Evolutionary conservation across 805 yeast genomes (phyloP), one percentile per base, ranked within the genome.

Genomic region (Wickerhamiella sorbophila): DNA sequence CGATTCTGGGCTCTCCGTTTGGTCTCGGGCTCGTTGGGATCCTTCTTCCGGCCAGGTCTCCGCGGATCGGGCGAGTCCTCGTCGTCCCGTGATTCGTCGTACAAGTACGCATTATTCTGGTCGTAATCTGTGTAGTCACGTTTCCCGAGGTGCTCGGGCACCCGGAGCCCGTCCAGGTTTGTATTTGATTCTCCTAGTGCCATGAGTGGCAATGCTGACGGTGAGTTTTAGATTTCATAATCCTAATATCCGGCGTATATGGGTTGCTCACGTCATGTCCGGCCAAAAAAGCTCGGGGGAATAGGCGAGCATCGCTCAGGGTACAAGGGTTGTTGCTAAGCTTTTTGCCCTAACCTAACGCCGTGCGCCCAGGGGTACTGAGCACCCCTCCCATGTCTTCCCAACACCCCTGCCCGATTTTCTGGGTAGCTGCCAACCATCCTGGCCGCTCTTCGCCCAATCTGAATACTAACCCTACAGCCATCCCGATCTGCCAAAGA

Each of bases 1-100:
- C 97, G 72, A 60, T 91, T 88, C 63, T 91, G 97, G 2, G 96
- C 96, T 14, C 94, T 85, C 52, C 98, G 70, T 67, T 84, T 88
- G 54, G 75, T 77, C 57, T 80, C 85, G 6, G 93, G 87, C 51
- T 85, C 94, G 6, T 79, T 74, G 14, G 66, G 71, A 40, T 80
- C 65, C 64, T 83, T 86, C 31, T 36, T 36, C 9, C 38, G 38
- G 6, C 31, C 31, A 3, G 31, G 24, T 4, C 16, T 22, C 45
- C 95, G 70, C 2, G 29, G 20, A 5, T 95, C 95, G 0, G 91
- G 85, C 15, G 31, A 20, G 5, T 18, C 38, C 4, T 14, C 38
- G 4, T 20, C 29, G 17, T 34, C 38, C 12, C 10, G 17, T 19
- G 18, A 9, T 6, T 14, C 6, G 8, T 31, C 17, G 15, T 31